These are phyloP conservation scores for Hymenochaete sp. DNA, from an alignment of 1,284 basidiomycete genomes.

Conservation along the genomic window DNA sequence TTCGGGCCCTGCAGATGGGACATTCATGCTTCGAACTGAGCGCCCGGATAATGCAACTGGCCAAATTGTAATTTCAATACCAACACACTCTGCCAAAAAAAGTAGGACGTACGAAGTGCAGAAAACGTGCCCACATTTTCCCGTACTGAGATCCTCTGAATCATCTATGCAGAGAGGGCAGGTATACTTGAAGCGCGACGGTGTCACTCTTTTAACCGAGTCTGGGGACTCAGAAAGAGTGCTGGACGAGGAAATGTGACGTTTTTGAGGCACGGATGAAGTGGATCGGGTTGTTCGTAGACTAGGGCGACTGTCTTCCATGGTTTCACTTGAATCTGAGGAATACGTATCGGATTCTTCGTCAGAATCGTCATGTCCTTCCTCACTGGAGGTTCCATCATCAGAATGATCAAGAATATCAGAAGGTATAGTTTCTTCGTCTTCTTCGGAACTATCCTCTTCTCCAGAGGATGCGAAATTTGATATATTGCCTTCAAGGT, in stretches of 20 bases:
- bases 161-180: conserved; percentile 14
- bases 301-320: background rate
- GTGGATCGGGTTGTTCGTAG: background rate
- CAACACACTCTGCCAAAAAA: background rate
- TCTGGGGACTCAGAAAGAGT: background rate
- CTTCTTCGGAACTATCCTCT: background rate
- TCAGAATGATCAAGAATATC: conserved; percentile 7
- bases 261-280: background rate
- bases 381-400: background rate
- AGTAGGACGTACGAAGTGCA: conserved; percentile 9
- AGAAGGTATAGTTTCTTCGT: background rate
- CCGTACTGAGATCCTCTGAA: conserved; percentile 4
- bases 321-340: background rate
- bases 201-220: background rate
- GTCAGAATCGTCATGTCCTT: background rate
- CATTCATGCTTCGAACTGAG: conserved; percentile 9
- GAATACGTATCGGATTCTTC: background rate
- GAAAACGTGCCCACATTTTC: conserved; percentile 14
- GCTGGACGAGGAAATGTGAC: background rate
- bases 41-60: conserved; percentile 8
- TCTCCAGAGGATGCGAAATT: too few relatives aligned
- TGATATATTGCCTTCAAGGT: background rate
- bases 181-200: conserved; percentile 2
- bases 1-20: conserved; percentile 8
- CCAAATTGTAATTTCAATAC: background rate